Conservation (phyloP, 1,139 yeast genomes). For the Eremothecium gossypii region DNA sequence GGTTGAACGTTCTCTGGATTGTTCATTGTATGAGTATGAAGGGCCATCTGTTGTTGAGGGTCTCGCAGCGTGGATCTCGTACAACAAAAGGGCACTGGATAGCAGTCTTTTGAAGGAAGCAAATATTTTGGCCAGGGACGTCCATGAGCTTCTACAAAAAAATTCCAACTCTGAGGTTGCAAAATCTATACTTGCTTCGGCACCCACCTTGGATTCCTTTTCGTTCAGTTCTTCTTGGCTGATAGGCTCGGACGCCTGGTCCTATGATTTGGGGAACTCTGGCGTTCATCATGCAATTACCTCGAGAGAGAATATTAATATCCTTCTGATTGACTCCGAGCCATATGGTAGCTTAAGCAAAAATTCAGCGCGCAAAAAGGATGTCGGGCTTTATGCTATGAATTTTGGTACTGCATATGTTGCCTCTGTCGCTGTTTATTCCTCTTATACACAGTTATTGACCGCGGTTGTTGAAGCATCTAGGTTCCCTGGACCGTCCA, state of each 20-base stretch:
- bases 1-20: slow-evolving; percentile 44
- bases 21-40: slow-evolving; percentile 40
- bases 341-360: slow-evolving; percentile 41
- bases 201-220: slow-evolving; percentile 40
- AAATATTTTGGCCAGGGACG: slow-evolving; percentile 26
- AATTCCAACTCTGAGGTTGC: slow-evolving; percentile 32
- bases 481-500: slow-evolving; percentile 79
- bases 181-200: slow-evolving; percentile 35
- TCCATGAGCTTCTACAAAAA: slow-evolving; percentile 35
- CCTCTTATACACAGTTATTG: slow-evolving; percentile 86
- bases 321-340: slow-evolving; percentile 85
- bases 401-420: slow-evolving; percentile 85
- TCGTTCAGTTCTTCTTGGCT: slow-evolving; percentile 64
- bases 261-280: slow-evolving; percentile 83
- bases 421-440: slow-evolving; percentile 89
- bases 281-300: slow-evolving; percentile 82
- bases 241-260: slow-evolving; percentile 92
- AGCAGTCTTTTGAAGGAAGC: slow-evolving; percentile 30
- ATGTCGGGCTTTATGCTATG: slow-evolving; percentile 92
- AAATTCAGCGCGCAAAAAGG: slow-evolving; percentile 59
- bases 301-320: slow-evolving; percentile 68
- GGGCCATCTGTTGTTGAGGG: slow-evolving; percentile 44
- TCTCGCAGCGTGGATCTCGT: slow-evolving; percentile 62
- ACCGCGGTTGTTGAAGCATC: slow-evolving; percentile 88
- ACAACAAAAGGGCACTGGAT: slow-evolving; percentile 29